Evolutionary conservation across 805 yeast genomes (phyloP).

Genomic region (Metschnikowia shivogae): DNA sequence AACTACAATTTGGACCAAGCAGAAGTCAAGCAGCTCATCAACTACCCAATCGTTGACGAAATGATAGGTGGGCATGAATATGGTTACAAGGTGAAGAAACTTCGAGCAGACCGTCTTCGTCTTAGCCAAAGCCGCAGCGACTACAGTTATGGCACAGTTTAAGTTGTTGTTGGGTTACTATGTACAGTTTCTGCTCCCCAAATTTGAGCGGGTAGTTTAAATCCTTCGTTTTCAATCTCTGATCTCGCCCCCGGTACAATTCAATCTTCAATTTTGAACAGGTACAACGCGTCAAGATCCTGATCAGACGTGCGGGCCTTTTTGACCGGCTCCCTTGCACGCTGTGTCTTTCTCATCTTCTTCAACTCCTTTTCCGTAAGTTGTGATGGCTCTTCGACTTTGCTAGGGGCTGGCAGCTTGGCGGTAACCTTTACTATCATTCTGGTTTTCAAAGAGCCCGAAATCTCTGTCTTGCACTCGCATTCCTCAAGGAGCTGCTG

Average conservation of each 20-base stretch:
- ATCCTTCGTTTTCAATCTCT: too few relatives aligned
- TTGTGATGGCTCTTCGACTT: conserved; percentile 3
- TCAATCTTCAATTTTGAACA: conserved; percentile 37
- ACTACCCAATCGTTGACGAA: conserved; percentile 45
- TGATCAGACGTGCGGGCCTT: conserved; percentile 18
- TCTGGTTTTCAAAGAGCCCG: conserved; percentile 26
- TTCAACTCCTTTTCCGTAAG: conserved; percentile 16
- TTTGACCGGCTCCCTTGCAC: conserved; percentile 16
- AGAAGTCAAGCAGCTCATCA: conserved; percentile 32
- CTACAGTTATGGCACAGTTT: conserved; percentile 16
- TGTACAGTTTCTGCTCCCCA: background rate
- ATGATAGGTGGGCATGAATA: conserved; percentile 34
- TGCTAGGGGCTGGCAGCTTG: background rate
- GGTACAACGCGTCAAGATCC: conserved; percentile 39
- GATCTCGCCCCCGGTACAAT: too few relatives aligned
- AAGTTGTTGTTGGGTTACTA: conserved; percentile 16
- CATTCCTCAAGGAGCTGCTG: conserved; percentile 27
- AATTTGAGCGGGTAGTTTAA: too few relatives aligned
- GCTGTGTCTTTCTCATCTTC: conserved; percentile 16
- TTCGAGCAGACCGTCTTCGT: conserved; percentile 25
- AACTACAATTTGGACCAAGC: conserved; percentile 25
- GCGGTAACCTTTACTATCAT: conserved; percentile 21
- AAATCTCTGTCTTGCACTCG: conserved; percentile 24
- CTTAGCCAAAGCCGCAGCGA: conserved; percentile 1
- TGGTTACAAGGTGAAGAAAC: conserved; percentile 39